A percentile compares a stretch with the other conserved stretches of the same genome.
phyloP scores from a whole-genome alignment of 2,329 filamentous ascomycete species.

The Zopfia rhizophila region DNA sequence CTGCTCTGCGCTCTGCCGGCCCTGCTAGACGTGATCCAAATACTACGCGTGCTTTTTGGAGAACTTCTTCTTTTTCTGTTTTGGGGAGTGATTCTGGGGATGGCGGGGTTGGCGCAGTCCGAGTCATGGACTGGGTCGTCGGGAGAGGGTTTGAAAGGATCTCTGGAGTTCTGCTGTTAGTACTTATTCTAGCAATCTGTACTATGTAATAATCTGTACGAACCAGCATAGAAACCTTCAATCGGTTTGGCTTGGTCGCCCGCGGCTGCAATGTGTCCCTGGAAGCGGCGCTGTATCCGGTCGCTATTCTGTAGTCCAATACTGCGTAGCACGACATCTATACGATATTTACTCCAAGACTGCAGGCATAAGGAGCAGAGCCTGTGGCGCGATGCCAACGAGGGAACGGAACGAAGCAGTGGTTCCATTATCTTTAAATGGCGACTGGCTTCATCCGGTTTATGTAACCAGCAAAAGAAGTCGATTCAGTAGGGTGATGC shows the following conservation, averaged over 20 bases:
- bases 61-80: slow-evolving; percentile 64
- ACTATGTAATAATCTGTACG: not conserved
- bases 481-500: not conserved
- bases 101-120: slow-evolving; percentile 43
- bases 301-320: slow-evolving; percentile 45
- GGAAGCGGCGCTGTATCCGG: slow-evolving; percentile 47
- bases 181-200: slow-evolving; percentile 21
- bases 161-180: slow-evolving; percentile 47
- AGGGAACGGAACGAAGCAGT: slow-evolving; percentile 24
- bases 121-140: slow-evolving; percentile 41
- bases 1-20: slow-evolving; percentile 73
- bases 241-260: slow-evolving; percentile 52
- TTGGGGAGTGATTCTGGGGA: slow-evolving; percentile 53
- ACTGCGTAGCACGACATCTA: too few relatives aligned
- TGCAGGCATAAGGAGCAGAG: slow-evolving; percentile 39
- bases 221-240: slow-evolving; percentile 51
- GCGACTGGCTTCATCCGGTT: too few relatives aligned
- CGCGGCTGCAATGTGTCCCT: slow-evolving; percentile 47
- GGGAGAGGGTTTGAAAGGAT: slow-evolving; percentile 44
- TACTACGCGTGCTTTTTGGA: slow-evolving; percentile 72
- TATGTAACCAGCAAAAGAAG: not conserved
- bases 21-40: slow-evolving; percentile 84
- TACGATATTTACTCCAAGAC: slow-evolving; percentile 28
- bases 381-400: slow-evolving; percentile 31
- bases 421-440: slow-evolving; percentile 25